Evolutionary conservation across 129 eudicot species (phyloP).

Genomic region (Ambrosia trifida): DNA sequence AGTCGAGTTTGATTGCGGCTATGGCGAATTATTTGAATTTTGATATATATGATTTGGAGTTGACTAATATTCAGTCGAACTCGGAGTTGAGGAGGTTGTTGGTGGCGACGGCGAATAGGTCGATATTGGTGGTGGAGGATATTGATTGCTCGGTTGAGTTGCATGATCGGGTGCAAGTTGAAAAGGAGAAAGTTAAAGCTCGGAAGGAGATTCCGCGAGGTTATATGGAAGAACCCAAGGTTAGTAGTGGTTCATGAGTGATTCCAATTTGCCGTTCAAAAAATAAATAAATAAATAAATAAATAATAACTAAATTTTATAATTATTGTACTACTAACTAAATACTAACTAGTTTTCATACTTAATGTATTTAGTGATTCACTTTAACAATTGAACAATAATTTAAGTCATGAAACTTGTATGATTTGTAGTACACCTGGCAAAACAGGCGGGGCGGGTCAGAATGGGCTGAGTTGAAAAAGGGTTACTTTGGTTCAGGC

Average conservation of each 20-base stretch:
- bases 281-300: no score
- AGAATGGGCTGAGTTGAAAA: no score
- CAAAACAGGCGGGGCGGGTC: no score
- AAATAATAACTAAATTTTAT: neutral
- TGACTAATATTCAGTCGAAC: conserved; percentile 39
- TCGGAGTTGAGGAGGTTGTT: conserved; percentile 47
- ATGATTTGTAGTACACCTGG: no score
- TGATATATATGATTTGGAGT: conserved; percentile 64
- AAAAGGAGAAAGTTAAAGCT: neutral
- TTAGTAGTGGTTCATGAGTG: no score
- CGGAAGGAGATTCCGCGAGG: neutral
- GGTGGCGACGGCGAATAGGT: conserved; percentile 47
- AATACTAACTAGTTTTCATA: no score
- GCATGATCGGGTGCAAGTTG: conserved; percentile 31
- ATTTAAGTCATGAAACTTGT: no score
- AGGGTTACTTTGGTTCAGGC: no score
- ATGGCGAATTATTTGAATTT: conserved; percentile 66
- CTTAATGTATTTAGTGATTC: no score
- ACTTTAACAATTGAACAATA: no score
- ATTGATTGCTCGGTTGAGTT: conserved; percentile 56
- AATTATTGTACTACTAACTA: no score
- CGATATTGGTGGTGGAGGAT: conserved; percentile 63
- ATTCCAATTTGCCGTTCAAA: no score
- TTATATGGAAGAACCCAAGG: conserved; percentile 20
- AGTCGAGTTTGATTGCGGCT: conserved; percentile 57